Evolutionary conservation across 1,284 basidiomycete species (phyloP), one percentile per base, ranked within the genome.

Genomic region (Ustilago tritici): DNA sequence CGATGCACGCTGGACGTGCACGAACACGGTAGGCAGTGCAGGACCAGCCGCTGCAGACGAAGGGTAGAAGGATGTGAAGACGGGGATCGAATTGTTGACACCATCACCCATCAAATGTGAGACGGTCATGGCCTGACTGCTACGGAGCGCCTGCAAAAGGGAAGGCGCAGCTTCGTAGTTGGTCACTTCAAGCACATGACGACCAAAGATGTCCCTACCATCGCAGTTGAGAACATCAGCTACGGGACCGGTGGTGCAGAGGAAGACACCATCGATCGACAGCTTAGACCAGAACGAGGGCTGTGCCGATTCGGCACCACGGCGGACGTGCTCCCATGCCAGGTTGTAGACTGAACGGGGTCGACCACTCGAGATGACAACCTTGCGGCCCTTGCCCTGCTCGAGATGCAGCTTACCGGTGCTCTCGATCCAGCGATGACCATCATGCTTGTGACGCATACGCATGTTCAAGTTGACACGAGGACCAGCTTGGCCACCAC

Each of bases 301-400:
- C 50, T 67, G 68, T 5, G 56, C 46, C 35, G 61, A 36, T 43
- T 76, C 68, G 57, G 76, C 74, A 34, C 75, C 71, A 38, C 69
- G 67, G 14, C 71, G 69, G 9, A 82, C 78, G 43, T 79, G 72
- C 55, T 82, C 80, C 78, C 78, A 82, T 1, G 79, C 73, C 58
- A 84, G 52, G 46, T 83, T 77, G 70, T 84, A 82, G 23, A 83
- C 78, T 3, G 82, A 79, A 14, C 82, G 72, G 2, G 76, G 56
- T 6, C 82, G 76, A 9, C 78, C 82, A 53, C 78, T 76, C 28
- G 81, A 82, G 61, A 84, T 80, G 69, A 84, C 82, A 2, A 83
- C 81, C 55, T 84, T 84, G 47, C 82, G 77, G 23, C 82, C 82
- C 67, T 84, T 84, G 69, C 82, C 82, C 61, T 83, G 81, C 64